Evolutionary conservation across 257 asterid genomes (phyloP).

Genomic region (Solanum microdontum): DNA sequence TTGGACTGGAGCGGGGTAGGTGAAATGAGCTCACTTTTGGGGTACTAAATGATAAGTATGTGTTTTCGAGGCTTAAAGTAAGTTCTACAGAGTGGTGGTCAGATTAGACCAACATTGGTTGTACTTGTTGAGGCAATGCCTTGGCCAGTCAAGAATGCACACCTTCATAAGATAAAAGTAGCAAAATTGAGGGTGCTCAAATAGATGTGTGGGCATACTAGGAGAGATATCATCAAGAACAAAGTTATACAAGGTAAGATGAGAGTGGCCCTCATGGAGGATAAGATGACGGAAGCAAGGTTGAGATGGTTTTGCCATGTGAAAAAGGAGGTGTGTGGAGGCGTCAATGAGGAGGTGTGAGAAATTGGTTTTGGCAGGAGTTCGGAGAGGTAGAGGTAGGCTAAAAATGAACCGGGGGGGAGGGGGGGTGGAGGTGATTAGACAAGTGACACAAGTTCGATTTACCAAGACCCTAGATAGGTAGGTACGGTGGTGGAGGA

Average conservation of each 20-base stretch:
- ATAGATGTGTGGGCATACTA: not conserved
- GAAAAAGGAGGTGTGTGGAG: not conserved
- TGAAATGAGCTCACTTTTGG: not conserved
- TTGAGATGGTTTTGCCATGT: not conserved
- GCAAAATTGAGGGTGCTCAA: not conserved
- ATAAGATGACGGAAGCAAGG: not conserved
- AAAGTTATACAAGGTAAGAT: not conserved
- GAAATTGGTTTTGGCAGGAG: not conserved
- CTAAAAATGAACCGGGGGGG: fast-evolving
- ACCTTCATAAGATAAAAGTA: not conserved
- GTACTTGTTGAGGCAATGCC: not conserved
- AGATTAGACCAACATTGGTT: not conserved
- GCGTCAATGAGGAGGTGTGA: not conserved
- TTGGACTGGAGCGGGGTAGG: not conserved
- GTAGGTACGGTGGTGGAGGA: not conserved
- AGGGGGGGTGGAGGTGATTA: not conserved
- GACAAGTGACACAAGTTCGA: not conserved
- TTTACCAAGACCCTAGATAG: not conserved
- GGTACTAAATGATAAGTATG: not conserved
- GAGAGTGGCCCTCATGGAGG: not conserved
- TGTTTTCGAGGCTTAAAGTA: not conserved
- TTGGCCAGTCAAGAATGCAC: not conserved
- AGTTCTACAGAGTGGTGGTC: not conserved
- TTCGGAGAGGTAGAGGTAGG: not conserved
- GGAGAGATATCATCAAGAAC: not conserved